Evolutionary conservation across 1,139 yeast genomes (phyloP).

Genomic region (Saccharomyces hybrid): DNA sequence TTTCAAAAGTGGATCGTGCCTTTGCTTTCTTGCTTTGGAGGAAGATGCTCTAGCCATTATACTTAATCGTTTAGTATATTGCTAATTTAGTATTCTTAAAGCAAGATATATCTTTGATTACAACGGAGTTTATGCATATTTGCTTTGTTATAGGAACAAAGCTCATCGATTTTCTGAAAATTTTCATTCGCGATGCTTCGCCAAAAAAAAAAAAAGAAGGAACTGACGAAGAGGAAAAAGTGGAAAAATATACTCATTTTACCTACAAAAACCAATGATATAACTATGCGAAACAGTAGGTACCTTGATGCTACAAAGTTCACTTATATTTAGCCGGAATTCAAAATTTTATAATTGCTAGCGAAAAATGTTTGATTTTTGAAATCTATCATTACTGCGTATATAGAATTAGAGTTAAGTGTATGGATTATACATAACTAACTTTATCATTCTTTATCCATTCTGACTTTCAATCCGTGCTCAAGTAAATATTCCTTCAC

Average conservation of each 20-base stretch:
- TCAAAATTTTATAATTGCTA: too few species aligned
- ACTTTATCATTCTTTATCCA: slow-evolving; percentile 27
- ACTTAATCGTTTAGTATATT: not conserved
- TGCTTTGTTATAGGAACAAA: not conserved
- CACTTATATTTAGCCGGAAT: not conserved
- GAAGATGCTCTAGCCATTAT: slow-evolving; percentile 61
- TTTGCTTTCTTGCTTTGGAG: slow-evolving; percentile 42
- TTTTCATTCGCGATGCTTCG: not conserved
- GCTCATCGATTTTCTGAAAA: not conserved
- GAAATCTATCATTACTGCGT: not conserved
- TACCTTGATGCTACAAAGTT: too few species aligned
- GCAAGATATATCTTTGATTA: not conserved
- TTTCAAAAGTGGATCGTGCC: slow-evolving; percentile 73
- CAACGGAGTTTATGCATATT: not conserved
- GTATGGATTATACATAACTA: not conserved
- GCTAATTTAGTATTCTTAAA: not conserved
- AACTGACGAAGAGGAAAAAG: not conserved
- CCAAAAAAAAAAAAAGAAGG: not conserved
- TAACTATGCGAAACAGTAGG: not conserved
- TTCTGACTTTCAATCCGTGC: slow-evolving; percentile 46
- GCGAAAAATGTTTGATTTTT: not conserved
- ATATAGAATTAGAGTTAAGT: not conserved
- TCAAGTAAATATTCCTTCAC: slow-evolving; percentile 61
- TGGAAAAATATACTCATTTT: not conserved
- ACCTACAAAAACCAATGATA: not conserved